phyloP scores from a whole-genome alignment of 2,329 filamentous ascomycete species.

The Plectosphaerella plurivora region DNA sequence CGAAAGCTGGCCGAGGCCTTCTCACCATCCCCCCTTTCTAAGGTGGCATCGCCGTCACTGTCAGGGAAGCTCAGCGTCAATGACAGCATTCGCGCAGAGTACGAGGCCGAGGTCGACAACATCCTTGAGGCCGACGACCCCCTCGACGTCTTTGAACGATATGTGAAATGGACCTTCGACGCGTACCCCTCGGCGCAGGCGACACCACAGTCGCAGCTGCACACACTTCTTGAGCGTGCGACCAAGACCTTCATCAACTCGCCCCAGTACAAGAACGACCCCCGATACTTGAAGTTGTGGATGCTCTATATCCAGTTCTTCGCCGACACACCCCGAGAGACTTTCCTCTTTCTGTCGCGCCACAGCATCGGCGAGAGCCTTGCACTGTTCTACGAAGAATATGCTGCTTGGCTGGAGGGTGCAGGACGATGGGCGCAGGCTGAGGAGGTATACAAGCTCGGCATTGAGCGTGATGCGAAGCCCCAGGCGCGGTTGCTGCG shows the following conservation, averaged over 20 bases:
- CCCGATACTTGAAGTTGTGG: conserved; percentile 90
- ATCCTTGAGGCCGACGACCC: conserved; percentile 90
- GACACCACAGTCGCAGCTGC: conserved; percentile 84
- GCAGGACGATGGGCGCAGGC: conserved; percentile 83
- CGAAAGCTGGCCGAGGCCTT: conserved; percentile 81
- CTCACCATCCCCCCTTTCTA: conserved; percentile 60
- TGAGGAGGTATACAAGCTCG: conserved; percentile 87
- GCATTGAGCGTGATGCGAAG: conserved; percentile 82
- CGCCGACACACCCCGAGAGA: conserved; percentile 87
- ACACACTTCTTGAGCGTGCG: conserved; percentile 83
- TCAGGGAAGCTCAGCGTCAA: conserved; percentile 72
- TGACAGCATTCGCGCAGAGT: conserved; percentile 75
- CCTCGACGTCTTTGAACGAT: conserved; percentile 91
- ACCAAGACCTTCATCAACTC: conserved; percentile 87
- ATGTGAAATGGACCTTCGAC: conserved; percentile 94
- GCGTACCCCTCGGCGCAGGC: conserved; percentile 93
- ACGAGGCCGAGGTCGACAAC: conserved; percentile 74
- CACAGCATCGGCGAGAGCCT: conserved; percentile 83
- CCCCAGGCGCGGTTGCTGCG: conserved; percentile 76
- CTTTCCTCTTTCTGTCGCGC: conserved; percentile 84
- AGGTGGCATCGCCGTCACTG: conserved; percentile 59
- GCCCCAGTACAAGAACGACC: conserved; percentile 89
- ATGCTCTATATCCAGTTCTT: conserved; percentile 91
- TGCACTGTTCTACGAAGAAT: conserved; percentile 95
- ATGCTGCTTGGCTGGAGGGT: conserved; percentile 85